Base-by-base conservation (phyloP, 371 early-diverging fungal genomes). In the Rhizomucor pusillus region DNA sequence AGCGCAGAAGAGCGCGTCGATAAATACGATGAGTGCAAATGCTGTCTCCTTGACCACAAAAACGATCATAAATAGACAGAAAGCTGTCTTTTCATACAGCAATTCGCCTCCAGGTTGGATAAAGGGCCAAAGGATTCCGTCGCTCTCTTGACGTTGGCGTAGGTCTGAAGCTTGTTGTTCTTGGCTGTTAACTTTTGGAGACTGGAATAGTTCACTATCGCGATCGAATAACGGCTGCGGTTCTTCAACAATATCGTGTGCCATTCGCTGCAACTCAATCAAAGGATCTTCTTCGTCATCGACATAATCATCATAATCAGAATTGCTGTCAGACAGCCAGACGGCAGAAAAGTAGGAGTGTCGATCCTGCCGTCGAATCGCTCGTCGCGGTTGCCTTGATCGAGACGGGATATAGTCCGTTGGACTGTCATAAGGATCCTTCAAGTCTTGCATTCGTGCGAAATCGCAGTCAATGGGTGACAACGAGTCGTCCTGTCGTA, bases 41-140 rank as follows among this genome's bases (percentile, higher is more conserved):
- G 41, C 37, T 10, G 35, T 33, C 33, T 56, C 49, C 34, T 56
- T 56, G 43, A 56, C 33, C 2, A 41, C 20, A 34, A 47, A 56
- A n/a, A 56, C 29, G 5, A 56, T 22, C 12, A 56, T 18, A 20
- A 56, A 48, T 9, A 56, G 10, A 24, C 18, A 19, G 23, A 48
- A 56, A 12, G 40, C 56, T 1, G 25, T 41, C 16, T 47, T 48
- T 29, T 56, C 47, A 18, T 48, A 56, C 18, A 56, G n/a, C 1
- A 40, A 5, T 35, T 56, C 56, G 22, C 47, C 48, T 13, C 24
- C 5, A 11, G 56, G 49, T 25, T 20, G 41, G 6, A 48, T 39
- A n/a, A 56, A 24, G 7, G 56, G 49, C 47, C 49, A 56, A 25
- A 48, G 13, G 13, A 48, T 48, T 4, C 49, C 49, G 18, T 48